Evolutionary conservation across 2,329 filamentous ascomycete genomes (phyloP), one percentile per base, ranked within the genome.

Genomic region (Trichoderma lentiforme): DNA sequence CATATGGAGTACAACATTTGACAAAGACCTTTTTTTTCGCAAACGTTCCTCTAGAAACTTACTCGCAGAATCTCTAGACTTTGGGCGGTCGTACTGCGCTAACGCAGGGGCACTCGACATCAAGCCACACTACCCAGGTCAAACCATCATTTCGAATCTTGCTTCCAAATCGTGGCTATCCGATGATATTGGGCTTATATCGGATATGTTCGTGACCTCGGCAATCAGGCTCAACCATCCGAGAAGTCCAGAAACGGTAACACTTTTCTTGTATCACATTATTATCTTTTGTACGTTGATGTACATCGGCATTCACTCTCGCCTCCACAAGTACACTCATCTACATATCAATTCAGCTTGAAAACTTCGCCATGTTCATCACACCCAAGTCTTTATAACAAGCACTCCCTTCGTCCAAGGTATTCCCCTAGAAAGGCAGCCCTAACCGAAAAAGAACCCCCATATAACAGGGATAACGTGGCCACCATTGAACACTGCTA

Each of bases 31-130:
- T 47, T 70, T 26, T 24, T 57, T 34, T 64, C 32, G 24, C 47
- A 47, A 69, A 15, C 21, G 28, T 24, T 47, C 36, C 58, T 64
- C 60, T 63, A 18, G 32, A 47, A 28, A 24, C 30, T 58, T 47
- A 24, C 30, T 26, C 28, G 47, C 68, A 70, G 39, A 61, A 58
- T 57, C 60, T 62, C 26, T 57, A 4, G 28, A 47, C 68, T 47
- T n/a, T 57, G 24, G 47, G 51, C 12, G 57, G 68, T 63, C 47
- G 68, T 57, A 71, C 60, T 71, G n/a, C 58, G 64, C 68, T 71
- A 71, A 71, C 34, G 68, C 68, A 71, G 68, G 68, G 68, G 60
- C 32, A 32, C 47, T 57, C 60, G 32, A 57, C 15, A 34, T 34
- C n/a, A 64, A 36, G 60, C 68, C 68, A 56, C 51, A 11, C 14